Conservation (phyloP, 1,284 basidiomycete species). For the Malassezia slooffiae region DNA sequence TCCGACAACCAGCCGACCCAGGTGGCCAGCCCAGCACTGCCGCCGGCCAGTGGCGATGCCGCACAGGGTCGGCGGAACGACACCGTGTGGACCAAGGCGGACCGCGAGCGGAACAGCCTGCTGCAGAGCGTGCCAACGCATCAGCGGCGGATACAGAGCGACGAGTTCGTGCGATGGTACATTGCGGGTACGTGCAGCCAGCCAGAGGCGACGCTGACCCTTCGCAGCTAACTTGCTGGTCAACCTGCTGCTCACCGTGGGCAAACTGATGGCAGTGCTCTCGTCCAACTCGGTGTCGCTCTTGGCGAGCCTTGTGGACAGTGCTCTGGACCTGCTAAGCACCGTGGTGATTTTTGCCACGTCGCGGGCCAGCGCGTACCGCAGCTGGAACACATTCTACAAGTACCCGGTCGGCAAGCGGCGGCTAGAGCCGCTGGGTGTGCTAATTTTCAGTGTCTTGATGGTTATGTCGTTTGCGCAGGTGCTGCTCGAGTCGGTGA, state of each 20-base stretch:
- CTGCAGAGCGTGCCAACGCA: constrained; percentile 38
- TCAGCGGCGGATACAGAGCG: constrained; percentile 32
- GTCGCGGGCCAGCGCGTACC: constrained; percentile 34
- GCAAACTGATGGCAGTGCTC: constrained; percentile 52
- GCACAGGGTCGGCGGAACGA: too few species aligned
- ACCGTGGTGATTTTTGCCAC: constrained; percentile 49
- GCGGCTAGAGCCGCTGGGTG: constrained; percentile 50
- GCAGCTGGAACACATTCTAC: constrained; percentile 35
- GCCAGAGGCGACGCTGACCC: background rate
- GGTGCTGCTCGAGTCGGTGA: constrained; percentile 38
- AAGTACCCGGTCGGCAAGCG: constrained; percentile 52
- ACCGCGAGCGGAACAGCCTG: constrained; percentile 32
- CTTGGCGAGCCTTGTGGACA: constrained; percentile 53
- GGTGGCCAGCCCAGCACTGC: too few species aligned
- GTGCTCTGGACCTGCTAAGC: constrained; percentile 52
- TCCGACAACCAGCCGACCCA: too few species aligned
- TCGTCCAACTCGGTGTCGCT: constrained; percentile 54
- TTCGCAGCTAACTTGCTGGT: constrained; percentile 38
- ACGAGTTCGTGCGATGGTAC: constrained; percentile 31
- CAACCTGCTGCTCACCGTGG: constrained; percentile 51
- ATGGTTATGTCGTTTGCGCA: constrained; percentile 51
- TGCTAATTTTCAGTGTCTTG: constrained; percentile 51
- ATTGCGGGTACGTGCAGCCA: constrained; percentile 25
- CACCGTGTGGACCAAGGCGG: constrained; percentile 17
- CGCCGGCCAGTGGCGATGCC: too few species aligned